Base-by-base conservation (phyloP, 2,329 filamentous ascomycete genomes). In the Nigrospora oryzae region DNA sequence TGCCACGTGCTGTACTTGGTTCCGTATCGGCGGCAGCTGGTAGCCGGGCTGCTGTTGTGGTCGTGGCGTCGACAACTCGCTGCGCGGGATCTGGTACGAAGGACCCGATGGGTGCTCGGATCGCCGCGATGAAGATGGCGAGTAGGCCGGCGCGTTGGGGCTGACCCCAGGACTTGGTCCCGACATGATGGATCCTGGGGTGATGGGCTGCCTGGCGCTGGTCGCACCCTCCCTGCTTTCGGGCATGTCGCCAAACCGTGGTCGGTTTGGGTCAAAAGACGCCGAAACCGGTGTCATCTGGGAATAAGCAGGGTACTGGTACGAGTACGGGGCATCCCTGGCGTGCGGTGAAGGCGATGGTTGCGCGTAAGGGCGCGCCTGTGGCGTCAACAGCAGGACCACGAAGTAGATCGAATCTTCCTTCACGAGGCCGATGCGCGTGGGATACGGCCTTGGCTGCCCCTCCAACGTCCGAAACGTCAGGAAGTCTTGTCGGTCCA, bases 361-460 rank as follows among this genome's bases (percentile, higher is more conserved):
- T 42, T 72, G 71, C 28, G 68, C 61, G 38, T 63, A 63, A 14
- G 64, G 58, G 34, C 66, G 65, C 3, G 63, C 47, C 1, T 60
- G 56, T 1, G 66, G 50, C 23, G 53, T 63, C 46, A 81, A 56
- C 36, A 71, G 51, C 44, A 82, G 53, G 8, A 81, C 74, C 36
- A 83, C 69, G 51, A 82, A 82, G 57, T 79, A 83, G 46, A 81
- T 77, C 35, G 77, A 79, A 4, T 77, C 75, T 49, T 74, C 73
- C 53, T 80, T 83, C 12, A 72, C 75, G 30, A 83, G 65, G 1
- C 78, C 77, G 34, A 82, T 56, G 2, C 73, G 74, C 30, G 79
- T 63, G 2, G 70, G 63, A 47, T 73, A 71, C 11, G 65, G 64
- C 47, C 77, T 66, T 30, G 65, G 63, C 46, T 76, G 74, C 15